Base-by-base conservation (phyloP, 202 grass and related monocot genomes). In the Zizania palustris region DNA sequence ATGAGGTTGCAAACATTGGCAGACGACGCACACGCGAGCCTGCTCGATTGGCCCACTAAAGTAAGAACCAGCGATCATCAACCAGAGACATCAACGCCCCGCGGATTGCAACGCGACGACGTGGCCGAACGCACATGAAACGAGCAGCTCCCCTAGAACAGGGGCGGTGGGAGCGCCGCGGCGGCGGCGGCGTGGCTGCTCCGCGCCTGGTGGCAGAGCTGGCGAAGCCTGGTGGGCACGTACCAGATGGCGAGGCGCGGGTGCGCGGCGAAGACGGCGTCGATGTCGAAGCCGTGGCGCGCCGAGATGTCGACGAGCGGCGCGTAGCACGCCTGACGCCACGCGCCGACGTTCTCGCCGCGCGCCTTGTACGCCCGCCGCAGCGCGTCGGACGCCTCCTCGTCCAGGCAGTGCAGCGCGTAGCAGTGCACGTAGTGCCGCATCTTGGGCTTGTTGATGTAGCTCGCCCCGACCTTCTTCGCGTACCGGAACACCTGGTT, bases 381-480 rank as follows among this genome's bases (percentile, higher is more conserved):
- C 34, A 99, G 81, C 48, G 83, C 92, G 75, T 99, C 85, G 33
- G 96, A 99, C 18, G 83, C 83, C 48, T 92, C 96, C 83, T 89
- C 85, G 85, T 95, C 96, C 3, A 99, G 92, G 88, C 96, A 99
- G 62, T 99, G 96, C 46, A 99, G 87, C 42, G 96, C 96, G 75
- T 99, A 99, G 89, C 96, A 99, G 90, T 99, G 96, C 67, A 99
- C 96, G 71, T 99, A 99, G 62, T 99, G 96, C 67, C 96, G 83
- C 96, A 99, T 99, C 92, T 99, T 99, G 36, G 96, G 96, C 89
- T 99, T 99, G 83, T 99, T 99, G 89, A 99, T 99, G 91, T 93
- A 93, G 91, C 83, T 95, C 57, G 91, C 96, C 34, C 96, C 96
- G 6, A 87, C 86, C 85, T 92, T 99, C 69, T 92, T 99, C 7